Base-by-base conservation (phyloP, 352 stramenopile species). In the Phytopythium cucurbitacearum region DNA sequence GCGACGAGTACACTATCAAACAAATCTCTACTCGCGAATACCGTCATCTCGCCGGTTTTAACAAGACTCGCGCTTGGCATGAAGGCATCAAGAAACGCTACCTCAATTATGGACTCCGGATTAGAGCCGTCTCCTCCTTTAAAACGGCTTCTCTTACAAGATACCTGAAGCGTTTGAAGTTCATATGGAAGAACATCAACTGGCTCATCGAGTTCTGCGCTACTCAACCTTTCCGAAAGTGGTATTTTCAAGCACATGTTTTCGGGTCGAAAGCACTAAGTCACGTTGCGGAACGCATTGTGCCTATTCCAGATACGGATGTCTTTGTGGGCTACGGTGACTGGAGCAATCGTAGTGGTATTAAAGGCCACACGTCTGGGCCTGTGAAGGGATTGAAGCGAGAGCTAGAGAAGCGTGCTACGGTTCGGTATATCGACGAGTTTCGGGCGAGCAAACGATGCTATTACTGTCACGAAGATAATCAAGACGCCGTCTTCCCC, bases 161-260 rank as follows among this genome's bases (percentile, higher is more conserved):
- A 12, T 46, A 46, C 13, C 13, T 11, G 40, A 4, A 16, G 40
- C 40, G 28, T 46, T 16, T 46, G 40, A 16, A 46, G 40, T 46
- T 16, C 10, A 16, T 46, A 16, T 46, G 40, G 40, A 46, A 9
- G 40, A 11, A 16, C 40, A 16, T 46, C 40, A 46, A 16, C 13
- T 46, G 40, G n/a, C 40, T 46, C 40, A 46, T 46, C 40, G 40
- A 46, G 40, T 46, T 46, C 28, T 46, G 40, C 40, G 8, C 40
- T 28, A 28, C 21, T 28, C 21, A 28, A 28, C 21, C 21, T 28
- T 28, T 28, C 2, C 21, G 21, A 28, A 28, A 28, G 21, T 28
- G 21, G 21, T 2, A 2, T 28, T 28, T 28, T 2, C 21, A 28
- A 28, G 1, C 21, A 2, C 21, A 28, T 28, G 21, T 28, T 28